These are phyloP conservation scores for Fusarium graminum DNA, from an alignment of 2,329 filamentous ascomycete species.

Conservation along the genomic window DNA sequence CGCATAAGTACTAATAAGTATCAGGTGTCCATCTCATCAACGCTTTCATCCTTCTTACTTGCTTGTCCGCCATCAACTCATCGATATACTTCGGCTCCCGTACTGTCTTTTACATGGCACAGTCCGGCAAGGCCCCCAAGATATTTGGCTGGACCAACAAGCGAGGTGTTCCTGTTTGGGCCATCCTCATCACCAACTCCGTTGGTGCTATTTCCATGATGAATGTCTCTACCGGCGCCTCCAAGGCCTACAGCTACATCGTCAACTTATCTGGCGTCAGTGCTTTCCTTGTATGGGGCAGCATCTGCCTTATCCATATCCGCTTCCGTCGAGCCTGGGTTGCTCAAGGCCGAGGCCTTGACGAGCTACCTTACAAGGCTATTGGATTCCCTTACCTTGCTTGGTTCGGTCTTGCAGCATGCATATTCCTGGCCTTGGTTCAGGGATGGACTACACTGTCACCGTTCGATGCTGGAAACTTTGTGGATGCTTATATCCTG, in stretches of 20 bases:
- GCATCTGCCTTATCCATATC: conserved; percentile 78
- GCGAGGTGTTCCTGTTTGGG: conserved; percentile 72
- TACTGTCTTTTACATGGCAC: conserved; percentile 81
- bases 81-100: conserved; percentile 83
- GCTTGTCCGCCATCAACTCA: conserved; percentile 78
- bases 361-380: conserved; percentile 68
- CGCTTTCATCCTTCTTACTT: conserved; percentile 80
- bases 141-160: conserved; percentile 77
- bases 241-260: conserved; percentile 75
- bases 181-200: conserved; percentile 75
- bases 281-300: conserved; percentile 79
- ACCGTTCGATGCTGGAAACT: conserved; percentile 69
- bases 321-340: conserved; percentile 76
- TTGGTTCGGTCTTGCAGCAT: conserved; percentile 69
- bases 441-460: conserved; percentile 72
- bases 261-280: conserved; percentile 78
- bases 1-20: conserved; percentile 13
- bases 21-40: conserved; percentile 78
- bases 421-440: conserved; percentile 70
- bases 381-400: conserved; percentile 69
- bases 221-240: conserved; percentile 76
- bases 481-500: conserved; percentile 74
- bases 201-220: conserved; percentile 81
- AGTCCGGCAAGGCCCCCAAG: conserved; percentile 76
- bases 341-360: conserved; percentile 66